Conservation (phyloP, 2,329 filamentous ascomycete genomes). For the Mycosphaerelloides madeirae region DNA sequence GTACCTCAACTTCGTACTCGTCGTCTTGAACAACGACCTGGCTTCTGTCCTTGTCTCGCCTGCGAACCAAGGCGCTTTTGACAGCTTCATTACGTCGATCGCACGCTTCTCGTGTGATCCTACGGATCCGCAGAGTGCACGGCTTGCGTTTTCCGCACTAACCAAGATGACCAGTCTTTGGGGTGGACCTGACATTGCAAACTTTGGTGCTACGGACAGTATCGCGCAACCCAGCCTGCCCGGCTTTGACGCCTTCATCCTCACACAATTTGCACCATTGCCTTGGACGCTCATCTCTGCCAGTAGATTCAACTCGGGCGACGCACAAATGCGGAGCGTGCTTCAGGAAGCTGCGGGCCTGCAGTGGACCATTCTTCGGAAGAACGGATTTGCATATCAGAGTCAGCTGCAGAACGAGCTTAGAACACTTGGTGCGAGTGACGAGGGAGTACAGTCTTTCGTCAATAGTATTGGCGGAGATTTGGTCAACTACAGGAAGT, state of each 20-base stretch:
- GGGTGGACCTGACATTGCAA: slow-evolving; percentile 73
- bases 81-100: slow-evolving; percentile 78
- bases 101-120: slow-evolving; percentile 78
- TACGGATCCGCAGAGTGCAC: slow-evolving; percentile 59
- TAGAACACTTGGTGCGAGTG: slow-evolving; percentile 59
- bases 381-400: slow-evolving; percentile 79
- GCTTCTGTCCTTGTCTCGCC: slow-evolving; percentile 84
- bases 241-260: slow-evolving; percentile 87
- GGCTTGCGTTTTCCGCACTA: slow-evolving; percentile 77
- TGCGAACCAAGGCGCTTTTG: slow-evolving; percentile 85
- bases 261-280: slow-evolving; percentile 79
- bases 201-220: slow-evolving; percentile 37
- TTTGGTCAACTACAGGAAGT: slow-evolving; percentile 42
- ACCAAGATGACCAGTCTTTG: slow-evolving; percentile 79
- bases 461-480: slow-evolving; percentile 51
- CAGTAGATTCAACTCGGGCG: slow-evolving; percentile 72
- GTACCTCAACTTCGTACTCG: slow-evolving; percentile 88
- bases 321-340: slow-evolving; percentile 84
- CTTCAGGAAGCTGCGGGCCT: slow-evolving; percentile 80
- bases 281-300: slow-evolving; percentile 86
- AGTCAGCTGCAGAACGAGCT: slow-evolving; percentile 63
- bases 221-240: slow-evolving; percentile 58
- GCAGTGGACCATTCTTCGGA: slow-evolving; percentile 84
- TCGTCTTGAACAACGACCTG: slow-evolving; percentile 86
- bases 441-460: slow-evolving; percentile 61